Conservation (phyloP, 2,329 filamentous ascomycete genomes). For the Calcarisporium arbuscula region DNA sequence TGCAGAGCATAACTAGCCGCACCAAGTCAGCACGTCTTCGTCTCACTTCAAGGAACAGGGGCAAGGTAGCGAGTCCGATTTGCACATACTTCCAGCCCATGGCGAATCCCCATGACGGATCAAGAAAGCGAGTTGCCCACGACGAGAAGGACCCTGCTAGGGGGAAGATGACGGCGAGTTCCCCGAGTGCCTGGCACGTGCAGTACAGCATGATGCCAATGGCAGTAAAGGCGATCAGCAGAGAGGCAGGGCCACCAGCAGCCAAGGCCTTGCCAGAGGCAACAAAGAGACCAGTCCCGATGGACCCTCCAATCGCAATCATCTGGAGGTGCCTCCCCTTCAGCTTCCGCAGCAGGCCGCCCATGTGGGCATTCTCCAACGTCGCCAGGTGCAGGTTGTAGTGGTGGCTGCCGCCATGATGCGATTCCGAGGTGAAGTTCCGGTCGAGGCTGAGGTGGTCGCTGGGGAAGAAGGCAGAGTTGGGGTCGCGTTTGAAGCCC, state of each 20-base stretch:
- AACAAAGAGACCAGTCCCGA: conserved; percentile 84
- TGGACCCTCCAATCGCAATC: conserved; percentile 93
- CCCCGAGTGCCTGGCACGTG: conserved; percentile 84
- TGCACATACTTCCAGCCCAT: conserved; percentile 81
- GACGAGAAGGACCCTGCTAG: conserved; percentile 87
- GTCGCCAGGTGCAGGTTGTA: conserved; percentile 53
- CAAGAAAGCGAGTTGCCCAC: conserved; percentile 85
- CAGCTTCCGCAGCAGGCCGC: conserved; percentile 66
- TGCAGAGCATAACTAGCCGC: conserved; percentile 68
- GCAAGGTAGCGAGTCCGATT: too few species aligned
- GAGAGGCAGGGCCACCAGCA: conserved; percentile 68
- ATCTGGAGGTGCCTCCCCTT: conserved; percentile 87
- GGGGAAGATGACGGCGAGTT: conserved; percentile 83
- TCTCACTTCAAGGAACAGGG: too few species aligned
- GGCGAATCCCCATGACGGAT: conserved; percentile 89
- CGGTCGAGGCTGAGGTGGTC: too few species aligned
- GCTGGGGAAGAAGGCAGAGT: conserved; percentile 40
- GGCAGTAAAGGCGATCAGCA: conserved; percentile 70
- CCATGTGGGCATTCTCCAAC: conserved; percentile 68
- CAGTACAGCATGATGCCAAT: conserved; percentile 86
- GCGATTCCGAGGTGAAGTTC: too few species aligned
- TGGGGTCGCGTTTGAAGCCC: conserved; percentile 58
- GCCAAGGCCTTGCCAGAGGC: conserved; percentile 67
- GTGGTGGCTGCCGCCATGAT: conserved; percentile 40
- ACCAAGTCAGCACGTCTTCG: conserved; percentile 1